Base-by-base conservation (phyloP, 139 green algal species). In the Trebouxia sp. region DNA sequence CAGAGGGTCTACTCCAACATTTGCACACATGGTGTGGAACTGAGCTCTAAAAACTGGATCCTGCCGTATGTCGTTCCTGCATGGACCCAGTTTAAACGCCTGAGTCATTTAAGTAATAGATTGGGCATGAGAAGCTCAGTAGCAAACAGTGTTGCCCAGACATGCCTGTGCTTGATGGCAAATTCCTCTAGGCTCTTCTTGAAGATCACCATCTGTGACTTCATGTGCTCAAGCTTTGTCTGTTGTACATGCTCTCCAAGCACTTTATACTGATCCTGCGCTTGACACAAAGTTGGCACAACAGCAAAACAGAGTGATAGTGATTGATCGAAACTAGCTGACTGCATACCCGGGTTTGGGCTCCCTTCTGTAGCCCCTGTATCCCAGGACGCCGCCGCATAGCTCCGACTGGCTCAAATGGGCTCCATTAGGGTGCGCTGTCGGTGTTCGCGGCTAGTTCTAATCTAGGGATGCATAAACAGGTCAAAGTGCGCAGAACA, bases 1-100 rank as follows among this genome's bases (percentile, higher is more conserved):
- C 22, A 99, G 88, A 4, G 96, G 96, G 86, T 99, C 96, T 35
- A 99, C 96, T 4, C 96, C 96, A 42, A 96, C 89, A 62, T 94
- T 93, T 8, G 93, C 93, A 83, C 96, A 99, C 96, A 99, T 99
- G n/a, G 80, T 77, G 81, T 99, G 95, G 80, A 99, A 99, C 58
- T 96, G 89, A 22, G 92, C 92, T 14, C 95, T 82, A 84, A 99
- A 98, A 28, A 85, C 88, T 6, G 96, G 95, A 75, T 98, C 91
- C 12, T 85, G 81, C 0, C 92, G 76, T 30, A 99, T 97, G n/a
- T 98, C 96, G 12, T 89, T 65, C 78, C 87, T 86, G 80, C 41
- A 58, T 58, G 50, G 50, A 1, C n/a, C n/a, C n/a, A n/a, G n/a
- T n/a, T n/a, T n/a, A n/a, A n/a, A n/a, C n/a, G n/a, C n/a, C n/a